Conservation (phyloP, 2,329 filamentous ascomycete species). For the Fusarium sp. region DNA sequence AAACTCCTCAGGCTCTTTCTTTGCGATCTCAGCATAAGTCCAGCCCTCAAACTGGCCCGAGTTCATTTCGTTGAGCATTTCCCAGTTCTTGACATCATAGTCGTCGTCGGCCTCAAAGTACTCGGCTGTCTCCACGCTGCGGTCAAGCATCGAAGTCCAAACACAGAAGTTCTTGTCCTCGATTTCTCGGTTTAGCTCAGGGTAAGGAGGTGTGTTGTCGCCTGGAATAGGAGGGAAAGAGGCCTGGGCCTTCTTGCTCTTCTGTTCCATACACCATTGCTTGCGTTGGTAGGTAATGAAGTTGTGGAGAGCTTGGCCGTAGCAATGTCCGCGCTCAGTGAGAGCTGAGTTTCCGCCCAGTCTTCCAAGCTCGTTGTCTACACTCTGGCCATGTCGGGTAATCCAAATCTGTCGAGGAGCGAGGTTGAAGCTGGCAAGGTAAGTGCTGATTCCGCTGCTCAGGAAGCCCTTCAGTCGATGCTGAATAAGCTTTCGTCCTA, state of each 20-base stretch:
- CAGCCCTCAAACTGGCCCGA: slow-evolving; percentile 93
- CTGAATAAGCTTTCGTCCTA: slow-evolving; percentile 92
- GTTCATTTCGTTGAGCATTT: slow-evolving; percentile 97
- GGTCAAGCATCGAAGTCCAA: slow-evolving; percentile 97
- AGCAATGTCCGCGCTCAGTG: slow-evolving; percentile 81
- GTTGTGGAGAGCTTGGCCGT: slow-evolving; percentile 80
- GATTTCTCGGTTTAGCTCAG: slow-evolving; percentile 77
- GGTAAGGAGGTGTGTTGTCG: slow-evolving; percentile 94
- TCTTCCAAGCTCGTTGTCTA: slow-evolving; percentile 87
- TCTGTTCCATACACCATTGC: slow-evolving; percentile 86
- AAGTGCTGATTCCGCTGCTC: slow-evolving; percentile 91
- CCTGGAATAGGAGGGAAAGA: slow-evolving; percentile 92
- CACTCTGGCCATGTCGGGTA: slow-evolving; percentile 90
- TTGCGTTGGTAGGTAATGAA: slow-evolving; percentile 86
- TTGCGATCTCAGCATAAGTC: slow-evolving; percentile 90
- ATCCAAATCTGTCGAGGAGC: slow-evolving; percentile 98
- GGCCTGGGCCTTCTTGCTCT: slow-evolving; percentile 78
- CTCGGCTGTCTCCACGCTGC: slow-evolving; percentile 87
- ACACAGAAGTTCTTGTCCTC: slow-evolving; percentile 94
- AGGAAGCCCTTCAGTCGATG: slow-evolving; percentile 93
- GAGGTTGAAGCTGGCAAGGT: slow-evolving; percentile 96
- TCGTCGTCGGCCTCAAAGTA: slow-evolving; percentile 92
- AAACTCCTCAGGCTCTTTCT: slow-evolving; percentile 84
- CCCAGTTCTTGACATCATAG: slow-evolving; percentile 96
- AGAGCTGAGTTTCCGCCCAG: slow-evolving; percentile 92